Conservation (phyloP, 441 rosid genomes). For the Euphorbia corollata region DNA sequence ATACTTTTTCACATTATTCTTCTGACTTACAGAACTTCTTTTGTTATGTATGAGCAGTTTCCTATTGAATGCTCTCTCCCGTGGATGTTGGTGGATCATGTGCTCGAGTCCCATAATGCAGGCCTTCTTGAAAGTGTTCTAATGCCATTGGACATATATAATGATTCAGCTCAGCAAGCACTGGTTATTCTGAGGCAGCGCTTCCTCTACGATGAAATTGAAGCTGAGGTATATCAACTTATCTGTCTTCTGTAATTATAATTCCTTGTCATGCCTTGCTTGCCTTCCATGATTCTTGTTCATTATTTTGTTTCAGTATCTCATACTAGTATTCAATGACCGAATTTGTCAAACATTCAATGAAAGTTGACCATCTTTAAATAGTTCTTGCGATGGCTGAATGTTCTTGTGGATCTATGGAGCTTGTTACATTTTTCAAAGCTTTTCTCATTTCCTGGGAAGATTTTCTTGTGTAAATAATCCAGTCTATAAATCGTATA, state of each 20-base stretch:
- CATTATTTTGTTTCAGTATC: slow-evolving; percentile 6
- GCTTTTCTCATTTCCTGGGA: slow-evolving; percentile 2
- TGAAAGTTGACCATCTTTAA: too few relatives aligned
- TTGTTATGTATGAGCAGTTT: slow-evolving; percentile 47
- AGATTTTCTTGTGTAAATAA: not conserved
- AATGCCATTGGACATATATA: slow-evolving; percentile 91
- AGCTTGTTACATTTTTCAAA: not conserved
- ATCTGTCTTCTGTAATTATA: slow-evolving; percentile 6
- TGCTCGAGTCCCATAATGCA: slow-evolving; percentile 72
- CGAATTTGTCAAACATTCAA: too few relatives aligned
- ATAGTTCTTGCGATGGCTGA: too few relatives aligned
- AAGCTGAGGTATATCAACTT: slow-evolving; percentile 75
- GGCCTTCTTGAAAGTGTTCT: slow-evolving; percentile 93
- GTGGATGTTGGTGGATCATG: slow-evolving; percentile 96
- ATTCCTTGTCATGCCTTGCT: slow-evolving; percentile 13
- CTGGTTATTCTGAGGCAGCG: slow-evolving; percentile 83
- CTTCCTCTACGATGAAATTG: slow-evolving; percentile 98
- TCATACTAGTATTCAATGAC: too few relatives aligned
- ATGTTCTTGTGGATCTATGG: not conserved
- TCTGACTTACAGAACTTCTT: slow-evolving; percentile 12
- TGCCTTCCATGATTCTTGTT: not conserved
- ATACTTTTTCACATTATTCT: slow-evolving; percentile 4
- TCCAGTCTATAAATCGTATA: not conserved
- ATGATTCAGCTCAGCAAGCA: slow-evolving; percentile 99
- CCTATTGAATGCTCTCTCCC: slow-evolving; percentile 99